Conservation (phyloP, 371 early-diverging fungal genomes). For the Mucor indicus region DNA sequence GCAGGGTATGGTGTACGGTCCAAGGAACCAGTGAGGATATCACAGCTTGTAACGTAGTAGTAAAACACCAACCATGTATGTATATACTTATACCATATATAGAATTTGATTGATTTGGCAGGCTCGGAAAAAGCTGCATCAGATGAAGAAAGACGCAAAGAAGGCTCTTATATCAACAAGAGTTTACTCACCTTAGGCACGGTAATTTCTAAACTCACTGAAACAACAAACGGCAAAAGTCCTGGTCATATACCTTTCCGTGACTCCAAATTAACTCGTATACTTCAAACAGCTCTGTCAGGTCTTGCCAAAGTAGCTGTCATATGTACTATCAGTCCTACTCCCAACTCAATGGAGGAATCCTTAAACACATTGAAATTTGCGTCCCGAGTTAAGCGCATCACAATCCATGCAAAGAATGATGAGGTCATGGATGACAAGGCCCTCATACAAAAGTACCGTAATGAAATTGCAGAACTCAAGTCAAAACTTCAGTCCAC, state of each 20-base stretch:
- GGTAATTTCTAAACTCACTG: slow-evolving; percentile 80
- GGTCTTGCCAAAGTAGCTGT: slow-evolving; percentile 83
- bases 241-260: slow-evolving; percentile 82
- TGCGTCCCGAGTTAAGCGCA: slow-evolving; percentile 77
- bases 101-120: slow-evolving; percentile 94
- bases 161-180: slow-evolving; percentile 94
- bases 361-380: slow-evolving; percentile 87
- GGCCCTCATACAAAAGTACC: slow-evolving; percentile 82
- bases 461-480: slow-evolving; percentile 79
- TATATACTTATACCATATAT: not conserved
- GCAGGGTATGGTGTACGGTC: slow-evolving; percentile 9
- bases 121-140: slow-evolving; percentile 92
- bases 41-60: slow-evolving; percentile 66
- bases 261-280: slow-evolving; percentile 90
- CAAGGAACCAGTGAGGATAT: slow-evolving; percentile 56
- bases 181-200: slow-evolving; percentile 82
- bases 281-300: slow-evolving; percentile 84
- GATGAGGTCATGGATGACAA: slow-evolving; percentile 82
- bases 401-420: slow-evolving; percentile 64
- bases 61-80: too few relatives aligned
- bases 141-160: slow-evolving; percentile 78
- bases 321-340: slow-evolving; percentile 80
- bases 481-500: slow-evolving; percentile 70
- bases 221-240: not conserved
- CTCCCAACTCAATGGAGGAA: slow-evolving; percentile 68